These are phyloP conservation scores for Agarophyton chilense DNA, from an alignment of 23 red algal genomes.

Conservation along the genomic window DNA sequence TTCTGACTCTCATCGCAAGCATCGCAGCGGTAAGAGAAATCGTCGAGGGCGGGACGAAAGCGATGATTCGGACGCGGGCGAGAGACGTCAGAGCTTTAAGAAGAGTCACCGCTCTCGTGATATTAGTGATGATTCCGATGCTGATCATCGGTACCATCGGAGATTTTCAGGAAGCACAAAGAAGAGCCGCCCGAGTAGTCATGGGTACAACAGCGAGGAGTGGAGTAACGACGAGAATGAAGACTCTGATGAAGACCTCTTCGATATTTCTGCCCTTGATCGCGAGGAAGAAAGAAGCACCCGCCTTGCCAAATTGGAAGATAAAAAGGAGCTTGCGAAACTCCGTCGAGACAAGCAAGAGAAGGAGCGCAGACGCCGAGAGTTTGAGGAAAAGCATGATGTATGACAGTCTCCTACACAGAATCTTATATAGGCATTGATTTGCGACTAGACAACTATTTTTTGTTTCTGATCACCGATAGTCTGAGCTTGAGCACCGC, in stretches of 20 bases:
- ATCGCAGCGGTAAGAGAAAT: not conserved
- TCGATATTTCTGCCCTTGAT: constrained; percentile 33
- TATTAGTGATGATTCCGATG: not conserved
- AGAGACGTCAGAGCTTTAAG: not conserved
- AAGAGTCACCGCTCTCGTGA: constrained; percentile 1
- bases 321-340: not conserved
- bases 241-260: constrained; percentile 24
- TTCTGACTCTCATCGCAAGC: not conserved
- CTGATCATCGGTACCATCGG: not conserved
- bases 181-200: not conserved
- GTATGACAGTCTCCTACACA: too few species aligned
- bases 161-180: not conserved
- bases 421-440: not conserved
- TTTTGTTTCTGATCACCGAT: not conserved
- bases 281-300: constrained; percentile 35
- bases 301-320: not conserved
- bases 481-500: not conserved
- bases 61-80: not conserved
- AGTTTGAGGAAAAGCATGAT: not conserved
- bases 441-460: not conserved
- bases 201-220: constrained; percentile 49
- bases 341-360: constrained; percentile 26
- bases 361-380: constrained; percentile 30
- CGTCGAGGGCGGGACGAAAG: not conserved
- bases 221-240: constrained; percentile 33